A percentile compares a stretch with the other conserved stretches of the same genome.
phyloP scores from a whole-genome alignment of 805 yeast species.

The Naumovozyma baii region DNA sequence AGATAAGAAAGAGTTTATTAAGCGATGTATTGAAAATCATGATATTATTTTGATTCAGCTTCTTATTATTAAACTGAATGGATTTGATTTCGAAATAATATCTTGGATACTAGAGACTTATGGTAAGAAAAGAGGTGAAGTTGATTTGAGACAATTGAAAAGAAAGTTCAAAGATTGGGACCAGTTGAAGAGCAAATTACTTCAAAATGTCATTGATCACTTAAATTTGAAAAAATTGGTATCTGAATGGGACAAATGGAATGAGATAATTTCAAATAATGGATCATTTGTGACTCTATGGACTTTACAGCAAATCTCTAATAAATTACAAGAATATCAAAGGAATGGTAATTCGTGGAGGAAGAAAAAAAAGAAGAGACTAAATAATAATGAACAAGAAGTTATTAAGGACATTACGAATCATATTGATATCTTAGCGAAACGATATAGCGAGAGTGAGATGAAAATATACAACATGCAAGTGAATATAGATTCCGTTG shows the following conservation, averaged over 20 bases:
- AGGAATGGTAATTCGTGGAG: conserved; percentile 8
- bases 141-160: conserved; percentile 1
- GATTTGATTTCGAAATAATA: conserved; percentile 13
- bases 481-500: not conserved
- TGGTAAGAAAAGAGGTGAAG: not conserved
- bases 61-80: conserved; percentile 9
- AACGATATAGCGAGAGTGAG: conserved; percentile 6
- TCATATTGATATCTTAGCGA: conserved; percentile 3
- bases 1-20: conserved; percentile 9
- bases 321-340: conserved; percentile 1
- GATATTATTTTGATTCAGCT: conserved; percentile 11
- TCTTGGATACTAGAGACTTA: conserved; percentile 9
- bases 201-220: conserved; percentile 8
- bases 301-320: conserved; percentile 5
- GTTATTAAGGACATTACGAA: conserved; percentile 2
- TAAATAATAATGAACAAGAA: conserved; percentile 5
- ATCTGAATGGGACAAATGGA: conserved; percentile 13
- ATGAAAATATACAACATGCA: conserved; percentile 2
- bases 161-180: conserved; percentile 10
- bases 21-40: conserved; percentile 8
- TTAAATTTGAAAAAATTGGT: conserved; percentile 9
- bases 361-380: conserved; percentile 14
- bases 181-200: conserved; percentile 8
- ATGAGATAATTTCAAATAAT: conserved; percentile 5
- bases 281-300: conserved; percentile 10